Percentiles rank a stretch among this genome's conserved stretches.
Evolutionary conservation across 192 early-diverging fungal species (phyloP).

Genomic region (Piromyces finnis): DNA sequence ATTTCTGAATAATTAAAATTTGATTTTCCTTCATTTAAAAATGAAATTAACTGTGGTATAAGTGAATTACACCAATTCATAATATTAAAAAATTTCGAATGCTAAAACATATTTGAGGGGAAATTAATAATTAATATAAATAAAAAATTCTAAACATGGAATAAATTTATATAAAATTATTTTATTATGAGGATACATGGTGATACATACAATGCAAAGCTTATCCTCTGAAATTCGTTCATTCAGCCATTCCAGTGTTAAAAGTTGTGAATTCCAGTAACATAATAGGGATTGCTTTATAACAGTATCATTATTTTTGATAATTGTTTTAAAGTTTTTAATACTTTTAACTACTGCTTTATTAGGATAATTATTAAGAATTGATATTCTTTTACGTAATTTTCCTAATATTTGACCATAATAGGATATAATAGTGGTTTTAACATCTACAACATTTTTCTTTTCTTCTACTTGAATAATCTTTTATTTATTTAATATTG

Average conservation of each 20-base stretch:
- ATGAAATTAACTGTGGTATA: background rate
- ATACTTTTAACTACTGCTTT: background rate
- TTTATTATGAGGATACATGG: too few relatives aligned
- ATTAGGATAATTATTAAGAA: background rate
- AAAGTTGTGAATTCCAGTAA: background rate
- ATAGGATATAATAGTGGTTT: background rate
- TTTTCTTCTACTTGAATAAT: background rate
- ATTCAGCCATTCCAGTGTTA: background rate
- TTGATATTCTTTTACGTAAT: background rate
- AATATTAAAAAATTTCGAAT: background rate
- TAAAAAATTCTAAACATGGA: too few relatives aligned
- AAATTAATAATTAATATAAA: background rate
- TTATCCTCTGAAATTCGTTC: background rate
- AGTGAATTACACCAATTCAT: background rate
- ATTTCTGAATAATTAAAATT: background rate
- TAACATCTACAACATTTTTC: background rate
- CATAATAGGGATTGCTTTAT: background rate
- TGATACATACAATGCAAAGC: background rate
- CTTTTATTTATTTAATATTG: background rate
- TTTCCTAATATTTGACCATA: background rate
- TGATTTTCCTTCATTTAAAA: background rate
- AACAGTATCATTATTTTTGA: background rate
- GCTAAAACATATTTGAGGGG: background rate
- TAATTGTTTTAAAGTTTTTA: background rate
- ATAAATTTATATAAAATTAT: too few relatives aligned